Evolutionary conservation across 768 basidiomycete genomes (phyloP).

Genomic region (Pleurotus cornucopiae): DNA sequence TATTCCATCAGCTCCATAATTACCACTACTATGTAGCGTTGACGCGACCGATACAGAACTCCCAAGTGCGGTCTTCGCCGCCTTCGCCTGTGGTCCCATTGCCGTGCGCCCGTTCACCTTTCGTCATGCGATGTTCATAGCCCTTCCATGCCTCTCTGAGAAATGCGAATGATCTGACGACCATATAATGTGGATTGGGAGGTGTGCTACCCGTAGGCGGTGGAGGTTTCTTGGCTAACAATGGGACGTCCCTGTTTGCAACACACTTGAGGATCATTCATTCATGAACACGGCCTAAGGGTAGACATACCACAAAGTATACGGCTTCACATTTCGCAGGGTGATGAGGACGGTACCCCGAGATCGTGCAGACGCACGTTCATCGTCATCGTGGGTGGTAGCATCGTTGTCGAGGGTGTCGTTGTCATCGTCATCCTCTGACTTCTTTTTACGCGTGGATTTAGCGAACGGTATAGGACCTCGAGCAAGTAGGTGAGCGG

Average conservation of each 20-base stretch:
- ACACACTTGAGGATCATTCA: conserved; percentile 7
- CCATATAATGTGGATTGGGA: conserved; percentile 63
- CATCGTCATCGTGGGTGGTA: conserved; percentile 11
- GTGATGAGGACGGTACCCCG: conserved; percentile 84
- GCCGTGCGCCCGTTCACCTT: conserved; percentile 72
- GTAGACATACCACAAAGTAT: conserved; percentile 71
- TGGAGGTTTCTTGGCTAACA: conserved; percentile 72
- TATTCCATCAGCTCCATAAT: no score
- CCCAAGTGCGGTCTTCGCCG: conserved; percentile 85
- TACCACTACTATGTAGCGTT: no score
- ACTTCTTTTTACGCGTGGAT: conserved; percentile 39
- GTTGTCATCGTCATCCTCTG: conserved; percentile 17
- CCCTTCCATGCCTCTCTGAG: conserved; percentile 67
- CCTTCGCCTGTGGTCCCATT: conserved; percentile 65
- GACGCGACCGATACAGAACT: conserved; percentile 49
- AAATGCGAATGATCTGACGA: conserved; percentile 81
- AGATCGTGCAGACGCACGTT: conserved; percentile 15
- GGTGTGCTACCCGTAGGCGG: conserved; percentile 39
- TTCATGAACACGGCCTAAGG: neutral
- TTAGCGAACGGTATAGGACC: conserved; percentile 51
- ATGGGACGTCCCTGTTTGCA: conserved; percentile 63
- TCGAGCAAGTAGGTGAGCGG: conserved; percentile 49
- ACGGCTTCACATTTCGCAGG: conserved; percentile 80
- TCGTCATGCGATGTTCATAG: conserved; percentile 93
- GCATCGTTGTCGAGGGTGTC: conserved; percentile 19